Conservation (phyloP, 2,329 filamentous ascomycete species). For the Kalmusia sp. region DNA sequence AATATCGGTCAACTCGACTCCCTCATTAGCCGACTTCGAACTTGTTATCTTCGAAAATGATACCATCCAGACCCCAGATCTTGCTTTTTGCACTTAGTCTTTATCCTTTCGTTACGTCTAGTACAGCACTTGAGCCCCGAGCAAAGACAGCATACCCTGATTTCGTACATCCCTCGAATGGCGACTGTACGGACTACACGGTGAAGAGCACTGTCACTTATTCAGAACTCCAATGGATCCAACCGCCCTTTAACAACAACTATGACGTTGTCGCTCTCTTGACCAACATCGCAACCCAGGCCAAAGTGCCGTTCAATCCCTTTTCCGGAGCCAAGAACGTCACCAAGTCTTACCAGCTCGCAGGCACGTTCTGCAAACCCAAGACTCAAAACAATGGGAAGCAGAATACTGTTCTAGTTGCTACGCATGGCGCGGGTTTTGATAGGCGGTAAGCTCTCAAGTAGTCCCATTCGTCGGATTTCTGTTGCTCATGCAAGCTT, state of each 20-base stretch:
- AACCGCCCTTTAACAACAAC: not conserved
- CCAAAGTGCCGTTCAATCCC: not conserved
- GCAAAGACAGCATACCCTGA: not conserved
- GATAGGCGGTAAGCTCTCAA: constrained; percentile 29
- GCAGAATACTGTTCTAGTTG: constrained; percentile 33
- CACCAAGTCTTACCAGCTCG: constrained; percentile 1
- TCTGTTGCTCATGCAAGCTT: too few species aligned
- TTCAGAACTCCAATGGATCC: not conserved
- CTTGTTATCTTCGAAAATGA: too few species aligned
- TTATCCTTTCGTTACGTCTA: not conserved
- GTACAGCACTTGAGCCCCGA: not conserved
- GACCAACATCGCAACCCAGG: not conserved
- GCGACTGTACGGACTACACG: constrained; percentile 4
- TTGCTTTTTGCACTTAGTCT: not conserved
- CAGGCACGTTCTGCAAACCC: not conserved
- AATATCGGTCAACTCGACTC: too few species aligned
- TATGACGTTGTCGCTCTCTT: not conserved
- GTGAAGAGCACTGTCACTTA: not conserved
- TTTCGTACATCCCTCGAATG: constrained; percentile 1
- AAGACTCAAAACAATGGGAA: not conserved
- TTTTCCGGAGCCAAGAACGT: constrained; percentile 3
- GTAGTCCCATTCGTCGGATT: too few species aligned
- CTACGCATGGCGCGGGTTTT: constrained; percentile 42
- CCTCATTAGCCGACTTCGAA: too few species aligned
- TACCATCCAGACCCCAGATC: not conserved